Conservation (phyloP, 2,329 filamentous ascomycete species). For the Cryphonectria nitschkei region DNA sequence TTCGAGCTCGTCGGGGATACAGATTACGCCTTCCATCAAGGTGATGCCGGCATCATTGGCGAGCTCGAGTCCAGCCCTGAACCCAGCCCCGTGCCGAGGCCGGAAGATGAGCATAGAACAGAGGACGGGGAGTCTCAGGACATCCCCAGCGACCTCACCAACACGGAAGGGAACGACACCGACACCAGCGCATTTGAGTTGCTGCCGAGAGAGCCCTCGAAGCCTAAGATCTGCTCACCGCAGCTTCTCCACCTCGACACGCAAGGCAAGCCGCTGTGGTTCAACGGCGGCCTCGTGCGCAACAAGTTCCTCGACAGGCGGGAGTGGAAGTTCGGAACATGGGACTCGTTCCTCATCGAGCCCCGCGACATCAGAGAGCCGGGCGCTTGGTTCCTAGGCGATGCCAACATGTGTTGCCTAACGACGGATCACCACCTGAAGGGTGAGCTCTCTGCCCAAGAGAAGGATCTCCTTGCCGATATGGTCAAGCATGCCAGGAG, state of each 20-base stretch:
- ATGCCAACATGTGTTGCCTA: constrained; percentile 42
- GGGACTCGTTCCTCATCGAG: constrained; percentile 41
- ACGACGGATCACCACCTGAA: constrained; percentile 35
- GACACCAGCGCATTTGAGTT: constrained; percentile 26
- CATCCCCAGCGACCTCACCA: not conserved
- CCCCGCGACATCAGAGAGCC: constrained; percentile 33
- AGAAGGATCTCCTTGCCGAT: constrained; percentile 36
- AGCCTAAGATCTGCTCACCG: constrained; percentile 46
- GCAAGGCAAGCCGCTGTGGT: constrained; percentile 48
- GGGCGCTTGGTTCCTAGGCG: constrained; percentile 40
- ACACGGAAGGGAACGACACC: not conserved
- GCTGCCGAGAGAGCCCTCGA: constrained; percentile 25
- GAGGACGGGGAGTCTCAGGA: not conserved
- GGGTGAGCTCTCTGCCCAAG: constrained; percentile 33
- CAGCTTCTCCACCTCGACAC: constrained; percentile 49
- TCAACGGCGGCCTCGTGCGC: constrained; percentile 49
- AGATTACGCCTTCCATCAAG: constrained; percentile 48
- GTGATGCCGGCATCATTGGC: constrained; percentile 42
- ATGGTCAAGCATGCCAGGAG: constrained; percentile 36
- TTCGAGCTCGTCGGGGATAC: constrained; percentile 49
- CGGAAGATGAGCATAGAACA: not conserved
- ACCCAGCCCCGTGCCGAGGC: not conserved
- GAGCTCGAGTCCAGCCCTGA: constrained; percentile 12
- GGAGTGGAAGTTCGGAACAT: constrained; percentile 40
- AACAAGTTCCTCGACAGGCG: constrained; percentile 46